phyloP scores from a whole-genome alignment of 2,329 filamentous ascomycete genomes.

The Elsinoe arachidis region DNA sequence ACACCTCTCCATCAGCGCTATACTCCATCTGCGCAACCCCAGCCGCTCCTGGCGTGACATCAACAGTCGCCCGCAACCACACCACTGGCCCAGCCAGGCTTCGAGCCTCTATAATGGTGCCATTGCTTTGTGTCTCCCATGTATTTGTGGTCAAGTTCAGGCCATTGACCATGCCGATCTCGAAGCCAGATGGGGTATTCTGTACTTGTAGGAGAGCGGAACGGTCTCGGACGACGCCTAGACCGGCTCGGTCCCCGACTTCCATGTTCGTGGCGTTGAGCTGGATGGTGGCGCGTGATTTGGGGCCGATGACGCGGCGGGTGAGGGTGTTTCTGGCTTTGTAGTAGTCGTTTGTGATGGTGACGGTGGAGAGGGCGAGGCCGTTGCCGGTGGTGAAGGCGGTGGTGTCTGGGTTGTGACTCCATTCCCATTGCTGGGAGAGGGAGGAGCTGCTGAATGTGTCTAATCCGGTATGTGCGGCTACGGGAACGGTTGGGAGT shows the following conservation, averaged over 20 bases:
- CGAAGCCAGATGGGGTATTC: neutral
- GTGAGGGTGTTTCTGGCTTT: conserved; percentile 36
- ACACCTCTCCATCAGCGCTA: neutral
- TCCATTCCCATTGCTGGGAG: conserved; percentile 50
- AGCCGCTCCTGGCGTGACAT: neutral
- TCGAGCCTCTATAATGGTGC: neutral
- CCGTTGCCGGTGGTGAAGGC: conserved; percentile 40
- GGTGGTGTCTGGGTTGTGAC: conserved; percentile 49
- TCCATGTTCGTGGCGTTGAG: conserved; percentile 43
- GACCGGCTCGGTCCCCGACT: conserved; percentile 45
- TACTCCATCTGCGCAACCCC: neutral
- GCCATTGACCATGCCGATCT: neutral
- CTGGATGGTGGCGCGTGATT: conserved; percentile 40
- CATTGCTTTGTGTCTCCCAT: neutral
- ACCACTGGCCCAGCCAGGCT: neutral
- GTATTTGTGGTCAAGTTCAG: neutral
- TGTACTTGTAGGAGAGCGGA: neutral
- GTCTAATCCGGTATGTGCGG: conserved; percentile 35
- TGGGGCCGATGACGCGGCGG: conserved; percentile 33
- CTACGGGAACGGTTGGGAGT: conserved; percentile 24
- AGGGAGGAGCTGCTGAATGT: conserved; percentile 38
- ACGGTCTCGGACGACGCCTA: conserved; percentile 45
- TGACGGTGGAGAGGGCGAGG: conserved; percentile 42
- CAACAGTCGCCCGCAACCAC: neutral
- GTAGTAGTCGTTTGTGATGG: conserved; percentile 44